Conservation (phyloP, 768 basidiomycete genomes). For the Grammothele lineata region DNA sequence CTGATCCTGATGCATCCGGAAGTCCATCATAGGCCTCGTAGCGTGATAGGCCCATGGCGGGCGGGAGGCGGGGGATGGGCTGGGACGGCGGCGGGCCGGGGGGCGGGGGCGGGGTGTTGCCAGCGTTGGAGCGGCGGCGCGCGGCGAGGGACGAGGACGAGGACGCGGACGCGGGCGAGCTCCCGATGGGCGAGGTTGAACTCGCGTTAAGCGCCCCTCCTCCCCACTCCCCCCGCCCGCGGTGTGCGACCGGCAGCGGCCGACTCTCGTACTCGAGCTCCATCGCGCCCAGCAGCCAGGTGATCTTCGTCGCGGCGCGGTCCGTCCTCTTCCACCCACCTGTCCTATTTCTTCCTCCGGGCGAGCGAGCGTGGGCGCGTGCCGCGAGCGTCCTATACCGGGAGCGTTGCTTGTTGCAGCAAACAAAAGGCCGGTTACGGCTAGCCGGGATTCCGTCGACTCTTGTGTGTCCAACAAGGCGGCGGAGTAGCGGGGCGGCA, state of each 20-base stretch:
- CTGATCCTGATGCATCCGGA: constrained; percentile 18
- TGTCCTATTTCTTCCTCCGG: no score
- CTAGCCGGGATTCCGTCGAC: constrained; percentile 10
- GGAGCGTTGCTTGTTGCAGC: constrained; percentile 18
- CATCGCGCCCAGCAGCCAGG: constrained; percentile 13
- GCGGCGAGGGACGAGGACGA: constrained; percentile 30
- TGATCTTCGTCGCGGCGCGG: constrained; percentile 2
- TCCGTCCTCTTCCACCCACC: neutral
- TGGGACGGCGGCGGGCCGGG: constrained; percentile 68
- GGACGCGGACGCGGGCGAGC: neutral
- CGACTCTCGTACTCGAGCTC: constrained; percentile 23
- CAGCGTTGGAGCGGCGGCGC: constrained; percentile 68
- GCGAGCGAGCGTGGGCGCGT: neutral
- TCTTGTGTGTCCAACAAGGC: no score
- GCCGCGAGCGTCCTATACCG: constrained; percentile 12
- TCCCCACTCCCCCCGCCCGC: constrained; percentile 21
- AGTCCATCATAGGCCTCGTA: constrained; percentile 26
- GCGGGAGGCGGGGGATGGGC: constrained; percentile 69
- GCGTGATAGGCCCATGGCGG: constrained; percentile 25
- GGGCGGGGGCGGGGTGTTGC: constrained; percentile 47
- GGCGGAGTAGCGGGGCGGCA: no score
- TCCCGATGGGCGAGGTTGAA: constrained; percentile 13
- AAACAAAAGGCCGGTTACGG: constrained; percentile 18
- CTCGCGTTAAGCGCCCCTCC: constrained; percentile 12
- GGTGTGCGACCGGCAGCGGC: constrained; percentile 22